Evolutionary conservation across 2,329 filamentous ascomycete species (phyloP), one percentile per base, ranked within the genome.

Genomic region (Nigrospora osmanthi): DNA sequence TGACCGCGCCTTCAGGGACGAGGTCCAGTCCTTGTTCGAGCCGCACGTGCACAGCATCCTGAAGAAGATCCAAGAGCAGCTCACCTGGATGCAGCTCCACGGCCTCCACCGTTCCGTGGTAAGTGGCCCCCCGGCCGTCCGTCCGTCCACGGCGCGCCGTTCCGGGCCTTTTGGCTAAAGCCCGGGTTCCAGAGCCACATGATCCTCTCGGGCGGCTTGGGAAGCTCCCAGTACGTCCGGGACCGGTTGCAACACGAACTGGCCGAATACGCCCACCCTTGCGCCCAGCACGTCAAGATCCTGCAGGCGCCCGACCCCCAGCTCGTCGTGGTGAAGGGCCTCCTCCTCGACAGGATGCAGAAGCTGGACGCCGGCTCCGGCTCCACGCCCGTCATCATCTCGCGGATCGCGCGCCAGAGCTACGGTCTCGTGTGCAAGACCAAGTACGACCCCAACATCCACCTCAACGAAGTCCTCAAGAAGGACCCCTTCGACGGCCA

Each of bases 261-360:
- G 36, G 45, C 47, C 23, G 55, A 42, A 5, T 55, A 58, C 9
- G 54, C 55, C 3, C 67, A 71, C 39, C 58, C 60, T 4, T 67
- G 61, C 43, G 63, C 67, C 4, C 49, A 50, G 11, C 52, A 60
- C 10, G 55, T 67, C 28, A 57, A 62, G 32, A 67, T 73, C 14
- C 49, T 72, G 4, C 67, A 67, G 10, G 69, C 67, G 2, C 67
- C 70, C 10, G 75, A 78, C 38, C 74, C 75, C 0, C 73, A 78
- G 44, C 69, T 79, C 0, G 73, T 75, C 6, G 74, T 78, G 2
- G 73, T 74, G 36, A 73, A 74, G 48, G 75, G 75, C 0, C 58
- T 78, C 3, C 68, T 78, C 2, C 60, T 69, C 3, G 73, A 79
- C 40, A 65, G 73, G 11, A 60, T 76, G n/a, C 69, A 75, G 36